Base-by-base conservation (phyloP, 2,329 filamentous ascomycete genomes). In the Colletotrichum liaoningense region DNA sequence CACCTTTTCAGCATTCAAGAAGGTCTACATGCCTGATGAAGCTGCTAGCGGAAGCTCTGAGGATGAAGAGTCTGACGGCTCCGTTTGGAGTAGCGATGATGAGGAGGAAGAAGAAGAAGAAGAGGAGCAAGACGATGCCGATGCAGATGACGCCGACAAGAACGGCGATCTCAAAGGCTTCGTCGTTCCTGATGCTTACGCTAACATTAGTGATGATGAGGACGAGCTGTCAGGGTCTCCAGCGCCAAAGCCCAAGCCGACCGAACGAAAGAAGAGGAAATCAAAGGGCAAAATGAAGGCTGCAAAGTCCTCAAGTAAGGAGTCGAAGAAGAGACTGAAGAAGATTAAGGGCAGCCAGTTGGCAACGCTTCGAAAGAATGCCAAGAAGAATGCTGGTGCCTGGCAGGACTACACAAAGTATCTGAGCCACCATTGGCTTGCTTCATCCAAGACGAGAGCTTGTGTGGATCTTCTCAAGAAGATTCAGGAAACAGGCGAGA, bases 401-500 rank as follows among this genome's bases (percentile, higher is more conserved):
- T 93, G 92, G 77, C 88, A 86, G 74, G 90, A 88, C 76, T 98
- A 97, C 81, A 88, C 95, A 77, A 85, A 84, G 42, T 93, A 91
- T 64, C 86, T 97, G 7, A 87, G 88, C 28, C 90, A 92, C 79
- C 88, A 90, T 33, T 98, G 91, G 89, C 83, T 93, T 70, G 88
- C 93, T 2, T 97, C 93, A 24, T 91, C 93, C 33, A 97, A 96
- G 82, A 91, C 94, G 35, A 89, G 90, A 26, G 92, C 92, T 79
- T 90, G 91, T 7, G 83, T 94, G 69, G 90, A 93, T 67, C 86
- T 95, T 7, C 83, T 96, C 14, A 79, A 84, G 12, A 80, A 84
- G 16, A 82, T 86, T 42, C 81, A 84, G 69, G 76, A 80, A 12
- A 83, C 88, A 3, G 88, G 87, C 1, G 92, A 95, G 80, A 96